Base-by-base conservation (phyloP, 495 filamentous ascomycete species). In the Penicillium lividum region DNA sequence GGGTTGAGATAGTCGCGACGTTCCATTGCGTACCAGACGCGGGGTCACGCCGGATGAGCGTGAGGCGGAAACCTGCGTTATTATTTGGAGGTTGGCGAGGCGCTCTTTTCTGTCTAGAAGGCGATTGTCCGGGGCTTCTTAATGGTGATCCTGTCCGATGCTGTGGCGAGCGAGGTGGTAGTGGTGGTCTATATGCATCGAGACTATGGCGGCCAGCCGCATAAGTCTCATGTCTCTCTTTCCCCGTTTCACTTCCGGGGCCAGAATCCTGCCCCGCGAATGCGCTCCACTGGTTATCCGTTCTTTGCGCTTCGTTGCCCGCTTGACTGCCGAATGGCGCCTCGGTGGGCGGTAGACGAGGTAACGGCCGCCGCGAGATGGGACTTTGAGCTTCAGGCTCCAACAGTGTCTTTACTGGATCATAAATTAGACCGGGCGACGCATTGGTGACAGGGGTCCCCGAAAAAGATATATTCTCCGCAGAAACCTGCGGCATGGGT, bases 11-110 rank as follows among this genome's bases (percentile, higher is more conserved):
- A 43, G 76, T 88, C 5, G 88, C 92, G 29, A 97, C 86, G 62
- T 97, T 97, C 90, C 91, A 96, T 69, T 98, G 94, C 40, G 79
- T 81, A 10, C 87, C 86, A 28, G 87, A 87, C 1, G 83, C 77
- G 3, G 91, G 89, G 72, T 97, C 91, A 34, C 94, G 89, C 13
- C 94, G 88, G 53, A 98, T 96, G 11, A 98, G 74, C 0, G 89
- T 96, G 31, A 97, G 82, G n/a, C 86, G 84, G 80, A 86, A 74
- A 7, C 72, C 69, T 11, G 66, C 28, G 55, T 64, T 54, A 47
- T 33, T 64, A 29, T 10, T 54, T 45, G 50, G 33, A 1, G 33
- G 49, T 13, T 34, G 51, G 4, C 38, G 44, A 15, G 30, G 18
- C n/a, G 46, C 10, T 4, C 9, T 40, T 29, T 50, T 31, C 40